Evolutionary conservation across 1,284 basidiomycete species (phyloP).

Genomic region (Marasmius tenuissimus): DNA sequence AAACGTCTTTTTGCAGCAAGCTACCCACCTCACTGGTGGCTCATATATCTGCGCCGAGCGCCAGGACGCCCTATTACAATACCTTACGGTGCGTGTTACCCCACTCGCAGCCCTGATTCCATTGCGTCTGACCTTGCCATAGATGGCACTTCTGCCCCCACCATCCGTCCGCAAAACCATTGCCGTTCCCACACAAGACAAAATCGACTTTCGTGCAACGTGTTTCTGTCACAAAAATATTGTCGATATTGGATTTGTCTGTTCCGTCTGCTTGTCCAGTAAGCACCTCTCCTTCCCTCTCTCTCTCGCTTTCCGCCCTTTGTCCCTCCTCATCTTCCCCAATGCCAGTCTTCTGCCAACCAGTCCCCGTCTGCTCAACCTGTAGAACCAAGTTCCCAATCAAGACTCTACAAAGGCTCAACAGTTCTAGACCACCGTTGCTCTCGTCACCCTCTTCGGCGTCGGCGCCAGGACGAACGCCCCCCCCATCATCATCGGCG

Average conservation of each 20-base stretch:
- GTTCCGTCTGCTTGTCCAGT: slow-evolving; percentile 96
- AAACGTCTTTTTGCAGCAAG: slow-evolving; percentile 96
- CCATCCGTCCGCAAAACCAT: slow-evolving; percentile 77
- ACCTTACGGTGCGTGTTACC: slow-evolving; percentile 65
- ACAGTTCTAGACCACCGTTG: slow-evolving; percentile 46
- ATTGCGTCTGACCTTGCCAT: background rate
- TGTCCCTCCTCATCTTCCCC: background rate
- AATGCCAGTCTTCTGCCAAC: slow-evolving; percentile 82
- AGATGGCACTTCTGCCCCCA: slow-evolving; percentile 93
- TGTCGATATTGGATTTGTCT: slow-evolving; percentile 96
- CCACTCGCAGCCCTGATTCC: slow-evolving; percentile 6
- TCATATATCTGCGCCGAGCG: slow-evolving; percentile 86
- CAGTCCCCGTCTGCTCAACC: slow-evolving; percentile 90
- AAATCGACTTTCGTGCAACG: slow-evolving; percentile 94
- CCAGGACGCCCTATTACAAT: slow-evolving; percentile 83
- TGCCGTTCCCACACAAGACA: slow-evolving; percentile 89
- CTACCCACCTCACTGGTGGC: slow-evolving; percentile 92
- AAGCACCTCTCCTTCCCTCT: slow-evolving; percentile 30
- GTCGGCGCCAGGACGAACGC: background rate
- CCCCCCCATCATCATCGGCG: slow-evolving; percentile 25
- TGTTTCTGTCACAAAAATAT: slow-evolving; percentile 99
- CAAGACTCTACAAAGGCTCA: slow-evolving; percentile 82
- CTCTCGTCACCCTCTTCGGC: slow-evolving; percentile 10
- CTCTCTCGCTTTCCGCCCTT: slow-evolving; percentile 10
- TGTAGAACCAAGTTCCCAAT: slow-evolving; percentile 97